Conservation (phyloP, 257 asterid genomes). For the Fraxinus cuspidata region DNA sequence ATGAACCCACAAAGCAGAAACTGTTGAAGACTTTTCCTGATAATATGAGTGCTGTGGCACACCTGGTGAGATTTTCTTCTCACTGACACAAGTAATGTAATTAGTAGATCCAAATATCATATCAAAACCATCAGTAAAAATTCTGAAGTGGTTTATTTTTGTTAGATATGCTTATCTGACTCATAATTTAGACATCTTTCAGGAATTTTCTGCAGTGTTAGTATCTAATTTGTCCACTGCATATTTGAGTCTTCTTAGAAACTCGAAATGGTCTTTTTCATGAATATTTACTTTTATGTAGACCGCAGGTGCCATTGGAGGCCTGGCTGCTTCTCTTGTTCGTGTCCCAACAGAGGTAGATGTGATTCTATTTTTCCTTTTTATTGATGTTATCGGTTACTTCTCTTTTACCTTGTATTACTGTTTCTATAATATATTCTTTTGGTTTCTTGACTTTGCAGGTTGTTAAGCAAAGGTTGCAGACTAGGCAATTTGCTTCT, state of each 20-base stretch:
- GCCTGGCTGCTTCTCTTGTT: constrained; percentile 89
- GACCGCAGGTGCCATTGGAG: constrained; percentile 98
- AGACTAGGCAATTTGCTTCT: constrained; percentile 88
- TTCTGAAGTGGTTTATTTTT: neutral
- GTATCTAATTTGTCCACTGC: constrained; percentile 3
- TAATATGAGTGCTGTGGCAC: constrained; percentile 89
- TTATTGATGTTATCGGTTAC: constrained; percentile 6
- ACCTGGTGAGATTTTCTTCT: constrained; percentile 65
- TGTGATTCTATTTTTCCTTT: constrained; percentile 6
- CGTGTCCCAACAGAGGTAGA: constrained; percentile 97
- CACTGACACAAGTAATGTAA: neutral
- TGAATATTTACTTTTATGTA: constrained; percentile 30
- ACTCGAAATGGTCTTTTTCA: neutral
- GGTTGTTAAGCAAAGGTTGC: constrained; percentile 99
- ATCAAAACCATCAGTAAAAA: neutral
- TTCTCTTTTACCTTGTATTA: constrained; percentile 23
- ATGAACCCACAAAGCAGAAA: constrained; percentile 93
- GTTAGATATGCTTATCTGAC: neutral
- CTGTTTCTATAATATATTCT: constrained; percentile 30
- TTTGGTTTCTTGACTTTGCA: constrained; percentile 39
- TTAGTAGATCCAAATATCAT: neutral
- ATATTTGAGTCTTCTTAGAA: constrained; percentile 18
- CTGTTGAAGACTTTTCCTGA: constrained; percentile 76
- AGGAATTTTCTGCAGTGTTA: constrained; percentile 7
- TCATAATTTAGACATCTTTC: neutral